phyloP scores from a whole-genome alignment of 1,284 basidiomycete species.

The Microbotryum scabiosae region DNA sequence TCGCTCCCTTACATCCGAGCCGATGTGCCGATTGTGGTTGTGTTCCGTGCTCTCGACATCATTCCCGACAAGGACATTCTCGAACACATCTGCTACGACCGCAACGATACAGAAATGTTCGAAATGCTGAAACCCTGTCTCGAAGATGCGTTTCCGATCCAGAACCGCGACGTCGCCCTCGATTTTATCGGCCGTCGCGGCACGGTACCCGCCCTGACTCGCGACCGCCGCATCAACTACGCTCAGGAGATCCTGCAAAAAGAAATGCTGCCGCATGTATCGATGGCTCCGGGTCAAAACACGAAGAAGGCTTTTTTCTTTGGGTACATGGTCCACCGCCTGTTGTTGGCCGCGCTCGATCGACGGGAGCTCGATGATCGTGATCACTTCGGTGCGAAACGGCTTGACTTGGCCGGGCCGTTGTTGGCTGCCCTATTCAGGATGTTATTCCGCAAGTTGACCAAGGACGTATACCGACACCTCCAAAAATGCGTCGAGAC shows the following conservation, averaged over 20 bases:
- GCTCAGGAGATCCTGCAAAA: conserved; percentile 98
- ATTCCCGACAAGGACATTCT: conserved; percentile 96
- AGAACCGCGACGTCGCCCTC: conserved; percentile 87
- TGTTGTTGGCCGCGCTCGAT: conserved; percentile 86
- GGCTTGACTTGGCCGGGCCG: conserved; percentile 91
- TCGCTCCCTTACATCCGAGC: conserved; percentile 97
- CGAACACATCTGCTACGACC: conserved; percentile 97
- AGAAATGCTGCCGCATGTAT: conserved; percentile 96
- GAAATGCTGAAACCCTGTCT: conserved; percentile 99
- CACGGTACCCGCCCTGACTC: conserved; percentile 84
- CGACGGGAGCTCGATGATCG: conserved; percentile 94
- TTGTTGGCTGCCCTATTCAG: conserved; percentile 91
- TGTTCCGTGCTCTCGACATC: conserved; percentile 95
- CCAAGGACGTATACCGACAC: conserved; percentile 93
- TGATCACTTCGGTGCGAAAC: conserved; percentile 99
- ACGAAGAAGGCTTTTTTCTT: conserved; percentile 99
- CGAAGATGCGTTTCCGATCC: conserved; percentile 96
- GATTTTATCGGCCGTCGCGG: conserved; percentile 99
- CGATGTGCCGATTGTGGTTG: conserved; percentile 97
- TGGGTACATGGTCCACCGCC: conserved; percentile 98
- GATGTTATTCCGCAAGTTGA: conserved; percentile 94
- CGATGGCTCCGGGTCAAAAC: conserved; percentile 90
- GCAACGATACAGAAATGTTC: conserved; percentile 88
- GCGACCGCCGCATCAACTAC: conserved; percentile 86
- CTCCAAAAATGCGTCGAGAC: conserved; percentile 98